Evolutionary conservation across 306 rosid species (phyloP), one percentile per base, ranked within the genome.

Genomic region (Inga laurina): DNA sequence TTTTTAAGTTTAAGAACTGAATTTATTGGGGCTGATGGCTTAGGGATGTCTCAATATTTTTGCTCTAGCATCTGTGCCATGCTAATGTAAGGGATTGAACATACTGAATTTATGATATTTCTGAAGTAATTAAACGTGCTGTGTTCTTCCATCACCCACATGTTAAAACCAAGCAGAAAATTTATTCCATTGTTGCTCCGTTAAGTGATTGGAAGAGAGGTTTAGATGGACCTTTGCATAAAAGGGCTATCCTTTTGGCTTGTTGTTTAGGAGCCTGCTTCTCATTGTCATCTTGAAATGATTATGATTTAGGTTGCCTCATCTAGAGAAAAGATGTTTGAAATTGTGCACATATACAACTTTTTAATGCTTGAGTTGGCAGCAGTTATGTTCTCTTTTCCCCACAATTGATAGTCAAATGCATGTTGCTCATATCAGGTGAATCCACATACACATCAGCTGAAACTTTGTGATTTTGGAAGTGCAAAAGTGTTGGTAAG

Each of bases 361-460:
- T 3, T 14, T 79, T 79, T 4, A 5, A 14, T 79, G 15, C 74
- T 51, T 82, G 70, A 62, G 72, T 67, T 49, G 74, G 77, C 41
- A 76, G 49, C 61, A 12, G 35, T 46, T 61, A 24, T 66, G 73
- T 13, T 52, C 79, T 44, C 54, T 37, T 39, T 49, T 18, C 3
- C 57, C 59, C 59, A 52, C 22, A 7, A 52, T 30, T 57, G 22
- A 57, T 7, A 21, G 64, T 88, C 79, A 83, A 90, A 82, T 79
- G n/a, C 57, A 41, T 48, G 62, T 68, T 83, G 65, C 79, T 85
- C 66, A 80, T 84, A 81, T 83, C 92, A 96, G 99, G 99, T 96
- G 86, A 96, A 96, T 88, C 99, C 99, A 10, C 98, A 94, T 88
- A 92, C 99, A 2, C 99, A 96, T 88, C 99, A 96, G 88, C 92